These are phyloP conservation scores for Vitis hybrid DNA, from an alignment of 177 flowering plant genomes.

Conservation along the genomic window DNA sequence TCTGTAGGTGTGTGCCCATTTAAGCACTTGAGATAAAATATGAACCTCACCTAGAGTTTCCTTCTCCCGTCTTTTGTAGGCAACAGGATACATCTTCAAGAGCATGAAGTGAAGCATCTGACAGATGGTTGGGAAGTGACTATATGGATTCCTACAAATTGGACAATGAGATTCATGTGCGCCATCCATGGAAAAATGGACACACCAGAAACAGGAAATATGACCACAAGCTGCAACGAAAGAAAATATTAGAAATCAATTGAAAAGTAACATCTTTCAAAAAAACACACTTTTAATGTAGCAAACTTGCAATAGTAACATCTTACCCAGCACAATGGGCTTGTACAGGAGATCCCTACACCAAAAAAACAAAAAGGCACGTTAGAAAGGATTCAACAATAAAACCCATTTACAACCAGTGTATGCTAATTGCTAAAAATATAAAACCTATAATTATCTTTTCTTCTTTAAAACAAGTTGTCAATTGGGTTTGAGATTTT, in stretches of 20 bases:
- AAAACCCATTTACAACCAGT: background rate
- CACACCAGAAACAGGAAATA: constrained; percentile 89
- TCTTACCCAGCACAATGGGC: constrained; percentile 82
- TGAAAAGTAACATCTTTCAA: background rate
- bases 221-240: constrained; percentile 80
- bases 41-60: constrained; percentile 51
- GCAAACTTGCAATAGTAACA: background rate
- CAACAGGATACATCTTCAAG: constrained; percentile 59
- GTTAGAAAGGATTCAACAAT: background rate
- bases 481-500: background rate
- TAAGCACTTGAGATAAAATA: background rate
- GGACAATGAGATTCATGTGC: constrained; percentile 58
- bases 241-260: constrained; percentile 5
- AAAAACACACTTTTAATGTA: background rate
- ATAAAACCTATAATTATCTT: background rate
- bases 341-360: constrained; percentile 84
- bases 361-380: constrained; percentile 12
- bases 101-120: constrained; percentile 65
- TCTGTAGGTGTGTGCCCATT: background rate
- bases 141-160: constrained; percentile 58
- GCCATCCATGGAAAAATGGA: constrained; percentile 52
- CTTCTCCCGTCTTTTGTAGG: constrained; percentile 54
- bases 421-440: background rate
- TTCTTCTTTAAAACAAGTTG: background rate
- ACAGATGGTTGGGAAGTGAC: constrained; percentile 73